These are phyloP conservation scores for Vitis rupestris DNA, from an alignment of 164 flowering plant species.

Conservation along the genomic window DNA sequence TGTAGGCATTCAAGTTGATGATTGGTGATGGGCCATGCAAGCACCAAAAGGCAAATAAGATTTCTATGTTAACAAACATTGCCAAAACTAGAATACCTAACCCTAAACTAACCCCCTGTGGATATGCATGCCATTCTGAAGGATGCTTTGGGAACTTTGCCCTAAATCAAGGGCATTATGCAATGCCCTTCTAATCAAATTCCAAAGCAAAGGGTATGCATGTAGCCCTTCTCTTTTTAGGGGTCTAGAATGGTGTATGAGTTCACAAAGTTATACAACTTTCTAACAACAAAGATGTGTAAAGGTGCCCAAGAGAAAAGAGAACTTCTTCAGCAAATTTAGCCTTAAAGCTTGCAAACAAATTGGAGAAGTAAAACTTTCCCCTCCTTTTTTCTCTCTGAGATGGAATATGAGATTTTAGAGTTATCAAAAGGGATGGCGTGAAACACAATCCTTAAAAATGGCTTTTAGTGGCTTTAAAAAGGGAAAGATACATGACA, in stretches of 20 bases:
- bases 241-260: background rate
- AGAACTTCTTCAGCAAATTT: conserved; percentile 16
- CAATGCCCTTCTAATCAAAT: too few relatives aligned
- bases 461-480: conserved; percentile 16
- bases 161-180: too few relatives aligned
- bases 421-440: conserved; percentile 12
- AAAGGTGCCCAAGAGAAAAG: conserved; percentile 4
- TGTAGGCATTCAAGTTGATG: too few relatives aligned
- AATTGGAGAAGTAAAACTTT: conserved; percentile 14
- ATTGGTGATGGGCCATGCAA: too few relatives aligned
- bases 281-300: conserved; percentile 6
- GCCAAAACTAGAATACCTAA: too few relatives aligned
- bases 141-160: too few relatives aligned
- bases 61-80: too few relatives aligned
- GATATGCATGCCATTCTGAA: too few relatives aligned
- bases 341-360: conserved; percentile 23
- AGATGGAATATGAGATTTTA: background rate
- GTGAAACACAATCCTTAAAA: conserved; percentile 19
- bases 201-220: too few relatives aligned
- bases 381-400: conserved; percentile 6
- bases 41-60: too few relatives aligned
- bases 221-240: background rate
- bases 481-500: background rate
- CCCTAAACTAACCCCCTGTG: too few relatives aligned
- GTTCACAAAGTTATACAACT: conserved; percentile 4